These are phyloP conservation scores for Orbilia quercus DNA, from an alignment of 2,329 filamentous ascomycete genomes.

Conservation along the genomic window DNA sequence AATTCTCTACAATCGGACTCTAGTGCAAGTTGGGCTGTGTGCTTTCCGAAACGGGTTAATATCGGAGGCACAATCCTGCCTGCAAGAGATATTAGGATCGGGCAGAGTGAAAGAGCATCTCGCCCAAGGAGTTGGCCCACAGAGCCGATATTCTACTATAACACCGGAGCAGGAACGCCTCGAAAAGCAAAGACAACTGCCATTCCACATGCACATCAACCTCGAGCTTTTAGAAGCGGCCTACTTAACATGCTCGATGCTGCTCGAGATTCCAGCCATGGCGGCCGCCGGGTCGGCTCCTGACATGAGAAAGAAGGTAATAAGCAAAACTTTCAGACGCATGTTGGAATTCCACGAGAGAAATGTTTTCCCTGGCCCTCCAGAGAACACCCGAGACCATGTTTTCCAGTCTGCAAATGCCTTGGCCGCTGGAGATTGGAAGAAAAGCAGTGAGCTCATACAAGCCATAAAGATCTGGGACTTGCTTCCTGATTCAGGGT, in stretches of 20 bases:
- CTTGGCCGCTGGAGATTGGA: conserved; percentile 96
- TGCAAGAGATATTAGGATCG: conserved; percentile 97
- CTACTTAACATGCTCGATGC: conserved; percentile 98
- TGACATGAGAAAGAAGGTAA: conserved; percentile 95
- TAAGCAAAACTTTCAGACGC: conserved; percentile 98
- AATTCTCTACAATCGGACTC: conserved; percentile 97
- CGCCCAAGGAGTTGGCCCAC: conserved; percentile 97
- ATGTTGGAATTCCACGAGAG: conserved; percentile 99
- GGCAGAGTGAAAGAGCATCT: conserved; percentile 97
- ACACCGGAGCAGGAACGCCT: conserved; percentile 97
- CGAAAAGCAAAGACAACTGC: conserved; percentile 95
- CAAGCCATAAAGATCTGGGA: conserved; percentile 99
- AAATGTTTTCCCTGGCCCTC: conserved; percentile 97
- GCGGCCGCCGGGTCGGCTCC: conserved; percentile 96
- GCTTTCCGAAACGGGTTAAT: conserved; percentile 97
- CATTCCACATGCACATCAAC: conserved; percentile 99
- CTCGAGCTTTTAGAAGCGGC: conserved; percentile 97
- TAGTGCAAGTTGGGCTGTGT: conserved; percentile 97
- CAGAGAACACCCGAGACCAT: conserved; percentile 98
- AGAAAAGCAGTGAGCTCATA: conserved; percentile 92
- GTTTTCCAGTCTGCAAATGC: conserved; percentile 99
- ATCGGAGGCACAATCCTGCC: conserved; percentile 96
- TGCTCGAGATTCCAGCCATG: conserved; percentile 95
- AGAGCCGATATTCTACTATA: conserved; percentile 88
- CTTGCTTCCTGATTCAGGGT: conserved; percentile 88